Conservation (phyloP, 192 early-diverging fungal species). For the Mortierella alpina region DNA sequence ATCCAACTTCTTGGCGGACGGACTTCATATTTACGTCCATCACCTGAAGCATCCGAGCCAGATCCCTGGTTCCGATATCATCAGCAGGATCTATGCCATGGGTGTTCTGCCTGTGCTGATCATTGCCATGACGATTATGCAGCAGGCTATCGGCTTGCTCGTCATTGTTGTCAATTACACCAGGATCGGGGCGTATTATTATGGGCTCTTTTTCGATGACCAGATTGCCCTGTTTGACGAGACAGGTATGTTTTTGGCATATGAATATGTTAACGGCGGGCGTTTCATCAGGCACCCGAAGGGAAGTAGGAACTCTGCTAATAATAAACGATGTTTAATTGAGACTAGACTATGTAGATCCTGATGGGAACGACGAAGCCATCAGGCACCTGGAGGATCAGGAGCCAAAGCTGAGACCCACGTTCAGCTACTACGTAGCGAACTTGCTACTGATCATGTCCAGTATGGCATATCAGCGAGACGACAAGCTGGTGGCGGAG, state of each 20-base stretch:
- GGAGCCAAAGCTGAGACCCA: background rate
- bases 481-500: conserved; percentile 56
- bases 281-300: background rate
- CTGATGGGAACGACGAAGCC: conserved; percentile 43
- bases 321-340: background rate
- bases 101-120: conserved; percentile 27
- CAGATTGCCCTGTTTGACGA: conserved; percentile 46
- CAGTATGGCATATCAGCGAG: conserved; percentile 58
- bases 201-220: conserved; percentile 23
- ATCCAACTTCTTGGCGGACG: conserved; percentile 20
- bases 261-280: background rate
- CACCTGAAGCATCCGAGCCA: conserved; percentile 25
- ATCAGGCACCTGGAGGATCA: conserved; percentile 15
- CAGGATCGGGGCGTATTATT: conserved; percentile 4
- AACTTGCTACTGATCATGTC: conserved; percentile 60
- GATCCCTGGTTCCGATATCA: conserved; percentile 34
- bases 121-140: conserved; percentile 25
- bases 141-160: conserved; percentile 28
- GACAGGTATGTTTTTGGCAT: conserved; percentile 20
- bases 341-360: conserved; percentile 36
- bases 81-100: conserved; percentile 43
- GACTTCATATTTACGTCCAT: conserved; percentile 13
- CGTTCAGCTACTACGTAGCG: conserved; percentile 58
- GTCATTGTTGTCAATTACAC: conserved; percentile 35
- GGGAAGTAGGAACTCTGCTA: background rate